These are phyloP conservation scores for Suhomyces guaymorum DNA, from an alignment of 1,139 yeast genomes.

Conservation along the genomic window DNA sequence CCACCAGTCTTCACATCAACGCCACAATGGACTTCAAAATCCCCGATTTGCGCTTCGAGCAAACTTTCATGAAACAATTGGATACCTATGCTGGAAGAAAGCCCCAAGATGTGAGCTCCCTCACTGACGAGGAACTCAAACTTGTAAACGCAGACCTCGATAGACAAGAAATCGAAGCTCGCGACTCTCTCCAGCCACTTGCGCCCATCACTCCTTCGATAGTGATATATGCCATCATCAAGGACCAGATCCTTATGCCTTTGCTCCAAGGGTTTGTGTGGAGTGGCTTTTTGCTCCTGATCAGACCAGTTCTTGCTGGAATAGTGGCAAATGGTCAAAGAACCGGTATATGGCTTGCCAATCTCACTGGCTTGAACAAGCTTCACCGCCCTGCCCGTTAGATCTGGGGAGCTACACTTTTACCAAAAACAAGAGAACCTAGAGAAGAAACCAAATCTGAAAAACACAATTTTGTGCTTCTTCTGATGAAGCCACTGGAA, in stretches of 20 bases:
- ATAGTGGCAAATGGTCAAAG: constrained; percentile 34
- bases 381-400: constrained; percentile 1
- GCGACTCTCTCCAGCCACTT: constrained; percentile 12
- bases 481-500: no score
- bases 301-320: constrained; percentile 30
- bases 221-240: constrained; percentile 55
- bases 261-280: constrained; percentile 49
- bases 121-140: constrained; percentile 28
- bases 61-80: constrained; percentile 55
- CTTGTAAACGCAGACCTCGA: constrained; percentile 27
- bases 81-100: constrained; percentile 31
- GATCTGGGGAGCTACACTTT: no score
- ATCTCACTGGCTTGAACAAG: constrained; percentile 26
- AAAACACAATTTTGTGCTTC: no score
- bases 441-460: no score
- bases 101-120: constrained; percentile 4
- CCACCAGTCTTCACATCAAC: no score
- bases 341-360: constrained; percentile 32
- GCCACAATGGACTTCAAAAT: constrained; percentile 29
- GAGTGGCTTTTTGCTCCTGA: constrained; percentile 36
- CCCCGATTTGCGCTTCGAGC: constrained; percentile 71
- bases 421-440: no score
- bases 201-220: constrained; percentile 44
- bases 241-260: constrained; percentile 72
- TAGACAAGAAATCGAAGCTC: constrained; percentile 22